Evolutionary conservation across 768 basidiomycete species (phyloP), one percentile per base, ranked within the genome.

Genomic region (Tricholoma furcatifolium): DNA sequence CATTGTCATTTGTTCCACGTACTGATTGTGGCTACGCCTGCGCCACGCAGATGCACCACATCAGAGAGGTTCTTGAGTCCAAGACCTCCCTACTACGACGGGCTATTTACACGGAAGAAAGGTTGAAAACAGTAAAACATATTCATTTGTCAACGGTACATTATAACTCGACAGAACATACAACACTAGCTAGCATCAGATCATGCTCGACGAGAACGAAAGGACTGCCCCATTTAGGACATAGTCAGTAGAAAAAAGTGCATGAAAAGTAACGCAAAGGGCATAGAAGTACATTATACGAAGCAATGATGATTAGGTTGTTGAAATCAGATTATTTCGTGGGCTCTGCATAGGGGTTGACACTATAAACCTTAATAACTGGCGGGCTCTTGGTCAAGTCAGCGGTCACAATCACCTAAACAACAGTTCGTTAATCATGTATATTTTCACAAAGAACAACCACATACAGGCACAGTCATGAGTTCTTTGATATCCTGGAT

Each of bases 351-450:
- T 91, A 95, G 7, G 93, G 93, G 66, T 94, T 94, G 64, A 93
- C 90, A 62, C 92, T 93, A 77, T 94, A 94, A 52, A 98, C 93
- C 71, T 97, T 95, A 78, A 98, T 89, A 63, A 98, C 91, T 4
- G 94, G 94, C 36, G 94, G 94, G 61, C 90, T 93, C 82, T 96
- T 97, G 56, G 92, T 93, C 61, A 96, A 72, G 68, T 98, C 94
- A 30, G 93, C 93, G 38, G 93, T 95, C 60, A 97, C 87, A 63
- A 97, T 95, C 60, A 95, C 93, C 91, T 93, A 55, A 43, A 50
- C 27, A 27, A 27, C 11, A 30, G 49, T 32, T 48, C 32, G 48
- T 57, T 43, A 62, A 54, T 55, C 12, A 11, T 39, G 17, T 7
- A 27, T 7, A 27, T n/a, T 31, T 6, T 18, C 20, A 40, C 24